Evolutionary conservation across 495 filamentous ascomycete species (phyloP).

Genomic region (Aspergillus olivimuriae): DNA sequence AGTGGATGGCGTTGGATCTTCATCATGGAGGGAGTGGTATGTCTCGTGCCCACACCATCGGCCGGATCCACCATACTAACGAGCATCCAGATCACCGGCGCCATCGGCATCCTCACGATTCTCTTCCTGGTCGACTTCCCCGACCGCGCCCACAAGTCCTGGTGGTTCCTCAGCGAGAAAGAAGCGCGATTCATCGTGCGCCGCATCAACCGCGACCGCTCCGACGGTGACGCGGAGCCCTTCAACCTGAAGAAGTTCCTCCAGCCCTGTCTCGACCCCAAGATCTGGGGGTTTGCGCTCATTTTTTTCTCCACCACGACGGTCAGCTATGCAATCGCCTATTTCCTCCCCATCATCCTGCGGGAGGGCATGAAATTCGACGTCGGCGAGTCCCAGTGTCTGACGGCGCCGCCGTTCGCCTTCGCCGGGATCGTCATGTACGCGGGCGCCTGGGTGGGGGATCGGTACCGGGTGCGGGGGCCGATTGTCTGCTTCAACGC

Average conservation of each 20-base stretch:
- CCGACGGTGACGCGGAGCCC: conserved; percentile 43
- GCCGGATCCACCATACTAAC: background rate
- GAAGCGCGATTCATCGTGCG: conserved; percentile 52
- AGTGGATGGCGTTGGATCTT: conserved; percentile 62
- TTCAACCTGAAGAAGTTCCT: conserved; percentile 49
- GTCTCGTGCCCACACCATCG: background rate
- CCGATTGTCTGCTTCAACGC: conserved; percentile 52
- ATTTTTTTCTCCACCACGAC: conserved; percentile 56
- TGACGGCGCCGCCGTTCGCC: conserved; percentile 58
- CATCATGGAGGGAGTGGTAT: conserved; percentile 51
- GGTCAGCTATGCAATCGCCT: conserved; percentile 57
- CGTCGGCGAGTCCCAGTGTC: conserved; percentile 51
- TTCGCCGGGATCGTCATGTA: conserved; percentile 58
- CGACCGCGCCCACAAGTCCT: conserved; percentile 44
- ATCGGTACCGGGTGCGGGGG: conserved; percentile 52
- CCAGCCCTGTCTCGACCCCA: conserved; percentile 40
- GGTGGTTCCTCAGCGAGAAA: conserved; percentile 42
- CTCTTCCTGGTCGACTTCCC: conserved; percentile 56
- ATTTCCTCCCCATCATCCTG: conserved; percentile 66
- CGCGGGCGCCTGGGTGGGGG: conserved; percentile 43
- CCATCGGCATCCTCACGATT: conserved; percentile 38
- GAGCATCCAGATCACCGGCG: conserved; percentile 36
- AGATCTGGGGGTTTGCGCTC: conserved; percentile 58
- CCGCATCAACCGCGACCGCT: conserved; percentile 52
- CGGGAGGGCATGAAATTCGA: conserved; percentile 50